Base-by-base conservation (phyloP, 1,284 basidiomycete species). In the Apiotrichum sp. region DNA sequence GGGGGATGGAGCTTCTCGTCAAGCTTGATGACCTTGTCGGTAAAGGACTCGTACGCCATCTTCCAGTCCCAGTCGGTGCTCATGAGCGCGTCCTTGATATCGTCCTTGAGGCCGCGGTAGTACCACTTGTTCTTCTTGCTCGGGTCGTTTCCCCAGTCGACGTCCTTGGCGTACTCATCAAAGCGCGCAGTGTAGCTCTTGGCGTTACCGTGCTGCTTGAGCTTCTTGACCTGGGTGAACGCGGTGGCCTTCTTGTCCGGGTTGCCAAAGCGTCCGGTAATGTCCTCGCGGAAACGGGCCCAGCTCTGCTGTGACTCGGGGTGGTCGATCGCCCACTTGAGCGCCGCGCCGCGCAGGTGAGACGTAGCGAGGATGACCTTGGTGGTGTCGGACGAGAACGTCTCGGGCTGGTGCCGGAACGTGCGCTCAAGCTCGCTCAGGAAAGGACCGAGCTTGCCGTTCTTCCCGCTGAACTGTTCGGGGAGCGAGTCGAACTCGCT, bases 61-160 rank as follows among this genome's bases (percentile, higher is more conserved):
- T 55, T 61, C 59, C 59, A 61, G 53, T 57, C 56, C 59, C 59
- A 61, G 53, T 61, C 53, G 22, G 22, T 33, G 38, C 22, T 7
- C 40, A 42, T 52, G 32, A 61, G 53, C 31, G 50, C 13, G 47
- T 61, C 59, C 55, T 61, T 61, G 59, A 61, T 41, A 22, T 61
- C 55, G 55, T 55, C 52, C 43, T 48, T 49, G 52, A 61, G 55
- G 32, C 55, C 59, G 55, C 55, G 53, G 55, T 57, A 61, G 55
- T 57, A 61, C 59, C 55, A 57, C 53, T 57, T 57, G 59, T 57
- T 61, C 53, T 57, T 55, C 42, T 54, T 31, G 48, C 36, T 44
- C 38, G 52, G 31, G 31, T 56, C 57, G 5, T 22, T n/a, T 10
- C 39, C 49, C 52, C 52, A 53, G 3, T 53, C 46, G 52, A 40